These are phyloP conservation scores for Cyclocybe cylindracea DNA, from an alignment of 768 basidiomycete genomes.

Conservation along the genomic window DNA sequence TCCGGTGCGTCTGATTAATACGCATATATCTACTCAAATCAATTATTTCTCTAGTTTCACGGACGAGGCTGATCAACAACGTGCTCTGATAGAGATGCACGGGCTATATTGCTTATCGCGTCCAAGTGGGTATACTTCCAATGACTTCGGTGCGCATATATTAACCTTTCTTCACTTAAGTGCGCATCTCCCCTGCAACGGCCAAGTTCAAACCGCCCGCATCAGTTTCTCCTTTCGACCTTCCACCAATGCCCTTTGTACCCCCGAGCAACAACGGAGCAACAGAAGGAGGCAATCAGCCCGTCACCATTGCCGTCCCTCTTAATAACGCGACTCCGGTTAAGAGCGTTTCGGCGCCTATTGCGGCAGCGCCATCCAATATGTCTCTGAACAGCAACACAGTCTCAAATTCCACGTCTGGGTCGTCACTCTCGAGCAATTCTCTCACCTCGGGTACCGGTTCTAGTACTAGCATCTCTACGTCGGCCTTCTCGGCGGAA, in stretches of 20 bases:
- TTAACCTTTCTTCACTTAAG: too few species aligned
- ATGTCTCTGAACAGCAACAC: constrained; percentile 34
- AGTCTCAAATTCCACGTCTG: constrained; percentile 44
- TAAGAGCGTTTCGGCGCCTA: constrained; percentile 72
- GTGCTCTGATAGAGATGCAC: constrained; percentile 90
- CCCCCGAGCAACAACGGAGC: constrained; percentile 22
- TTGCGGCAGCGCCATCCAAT: constrained; percentile 50
- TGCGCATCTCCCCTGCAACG: constrained; percentile 86
- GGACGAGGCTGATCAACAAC: constrained; percentile 85
- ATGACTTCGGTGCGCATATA: too few species aligned
- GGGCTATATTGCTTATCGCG: constrained; percentile 87
- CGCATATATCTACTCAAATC: constrained; percentile 9
- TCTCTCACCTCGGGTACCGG: constrained; percentile 55
- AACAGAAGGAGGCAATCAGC: constrained; percentile 34
- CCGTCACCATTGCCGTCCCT: constrained; percentile 51
- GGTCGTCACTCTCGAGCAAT: constrained; percentile 49
- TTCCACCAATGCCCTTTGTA: constrained; percentile 49
- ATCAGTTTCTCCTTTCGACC: constrained; percentile 37
- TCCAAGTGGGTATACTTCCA: constrained; percentile 61
- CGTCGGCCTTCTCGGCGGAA: constrained; percentile 52
- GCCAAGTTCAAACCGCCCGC: constrained; percentile 78
- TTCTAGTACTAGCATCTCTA: constrained; percentile 51
- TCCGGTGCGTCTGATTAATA: constrained; percentile 54
- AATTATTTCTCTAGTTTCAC: constrained; percentile 60
- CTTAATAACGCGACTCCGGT: constrained; percentile 44